A percentile compares a stretch with the other conserved stretches of the same genome.
Conservation (phyloP, 2,329 filamentous ascomycete genomes). For the Metarhizium album region DNA sequence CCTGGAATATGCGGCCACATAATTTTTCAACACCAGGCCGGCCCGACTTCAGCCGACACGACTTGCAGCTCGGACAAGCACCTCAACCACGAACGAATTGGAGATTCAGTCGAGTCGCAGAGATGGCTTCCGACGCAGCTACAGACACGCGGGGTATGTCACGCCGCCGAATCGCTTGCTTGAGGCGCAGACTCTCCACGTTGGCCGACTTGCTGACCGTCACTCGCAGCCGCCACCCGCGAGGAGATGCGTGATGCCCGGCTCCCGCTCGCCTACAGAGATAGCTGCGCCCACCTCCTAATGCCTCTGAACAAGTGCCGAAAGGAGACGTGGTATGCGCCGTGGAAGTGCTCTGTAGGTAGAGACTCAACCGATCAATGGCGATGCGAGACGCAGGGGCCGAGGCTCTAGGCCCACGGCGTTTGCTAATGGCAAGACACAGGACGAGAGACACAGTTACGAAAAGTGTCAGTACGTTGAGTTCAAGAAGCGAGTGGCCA, state of each 20-base stretch:
- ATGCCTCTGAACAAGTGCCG: slow-evolving; percentile 96
- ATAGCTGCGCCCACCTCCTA: slow-evolving; percentile 88
- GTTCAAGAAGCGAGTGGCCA: slow-evolving; percentile 95
- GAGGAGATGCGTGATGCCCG: slow-evolving; percentile 90
- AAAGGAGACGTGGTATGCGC: slow-evolving; percentile 81
- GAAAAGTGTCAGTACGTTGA: slow-evolving; percentile 99
- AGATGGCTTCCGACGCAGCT: slow-evolving; percentile 26
- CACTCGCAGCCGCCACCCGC: slow-evolving; percentile 57
- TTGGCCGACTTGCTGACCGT: not conserved
- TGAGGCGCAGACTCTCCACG: not conserved
- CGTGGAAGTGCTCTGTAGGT: slow-evolving; percentile 94
- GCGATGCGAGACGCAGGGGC: not conserved
- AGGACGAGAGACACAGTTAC: slow-evolving; percentile 96
- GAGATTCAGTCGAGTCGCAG: slow-evolving; percentile 24
- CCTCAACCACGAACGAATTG: slow-evolving; percentile 15
- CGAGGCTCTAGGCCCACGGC: not conserved
- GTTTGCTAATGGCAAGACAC: slow-evolving; percentile 7
- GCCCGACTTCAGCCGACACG: slow-evolving; percentile 20
- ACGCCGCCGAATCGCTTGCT: not conserved
- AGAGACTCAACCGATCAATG: not conserved
- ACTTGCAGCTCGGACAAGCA: too few species aligned
- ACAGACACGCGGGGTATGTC: slow-evolving; percentile 29
- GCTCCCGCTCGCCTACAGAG: slow-evolving; percentile 82
- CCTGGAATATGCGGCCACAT: slow-evolving; percentile 17
- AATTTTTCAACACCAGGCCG: slow-evolving; percentile 8